phyloP scores from a whole-genome alignment of 768 basidiomycete genomes.

The Pulveroboletus sp. region DNA sequence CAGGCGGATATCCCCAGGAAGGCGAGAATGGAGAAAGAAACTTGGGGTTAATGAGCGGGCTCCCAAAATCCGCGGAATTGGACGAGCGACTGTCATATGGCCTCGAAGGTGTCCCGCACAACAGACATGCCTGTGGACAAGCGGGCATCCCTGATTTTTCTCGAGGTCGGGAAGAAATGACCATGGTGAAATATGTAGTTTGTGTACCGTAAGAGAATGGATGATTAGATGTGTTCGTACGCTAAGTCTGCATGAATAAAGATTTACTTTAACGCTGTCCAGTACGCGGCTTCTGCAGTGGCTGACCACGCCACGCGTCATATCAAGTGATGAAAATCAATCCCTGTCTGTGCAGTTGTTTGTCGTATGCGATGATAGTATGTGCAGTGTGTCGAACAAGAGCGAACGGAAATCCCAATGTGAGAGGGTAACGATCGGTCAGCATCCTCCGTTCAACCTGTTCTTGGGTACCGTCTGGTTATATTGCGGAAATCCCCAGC shows the following conservation, averaged over 20 bases:
- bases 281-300: constrained; percentile 17
- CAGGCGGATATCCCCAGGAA: too few relatives aligned
- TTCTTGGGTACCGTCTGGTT: constrained; percentile 61
- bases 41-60: too few relatives aligned
- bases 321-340: constrained; percentile 33
- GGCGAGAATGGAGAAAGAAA: too few relatives aligned
- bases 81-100: constrained; percentile 23
- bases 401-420: too few relatives aligned
- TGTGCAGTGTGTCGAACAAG: too few relatives aligned
- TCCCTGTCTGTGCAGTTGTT: too few relatives aligned
- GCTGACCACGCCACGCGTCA: constrained; percentile 27
- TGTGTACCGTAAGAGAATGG: constrained; percentile 22
- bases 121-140: constrained; percentile 6
- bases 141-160: constrained; percentile 20
- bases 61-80: too few relatives aligned
- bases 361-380: too few relatives aligned
- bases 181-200: constrained; percentile 20
- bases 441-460: constrained; percentile 32
- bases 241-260: too few relatives aligned
- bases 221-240: constrained; percentile 20
- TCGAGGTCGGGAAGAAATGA: not conserved
- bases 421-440: too few relatives aligned
- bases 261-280: constrained; percentile 5
- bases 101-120: constrained; percentile 11
- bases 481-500: constrained; percentile 40